phyloP scores from a whole-genome alignment of 2,329 filamentous ascomycete species.

The Tympanopsis confertula region DNA sequence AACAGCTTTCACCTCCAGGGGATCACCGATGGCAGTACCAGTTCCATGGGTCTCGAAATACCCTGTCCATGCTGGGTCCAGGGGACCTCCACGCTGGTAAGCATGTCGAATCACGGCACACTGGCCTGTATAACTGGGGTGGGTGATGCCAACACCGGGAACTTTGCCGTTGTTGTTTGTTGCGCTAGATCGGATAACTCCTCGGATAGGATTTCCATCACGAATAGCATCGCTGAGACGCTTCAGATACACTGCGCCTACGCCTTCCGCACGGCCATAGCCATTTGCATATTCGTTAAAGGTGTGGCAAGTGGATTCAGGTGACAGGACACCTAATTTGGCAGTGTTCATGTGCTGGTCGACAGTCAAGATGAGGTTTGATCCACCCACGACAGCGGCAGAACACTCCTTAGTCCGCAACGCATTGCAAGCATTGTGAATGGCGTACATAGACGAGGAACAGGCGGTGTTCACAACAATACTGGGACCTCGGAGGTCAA shows the following conservation, averaged over 20 bases:
- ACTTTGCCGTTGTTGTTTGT: slow-evolving; percentile 10
- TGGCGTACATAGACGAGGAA: slow-evolving; percentile 20
- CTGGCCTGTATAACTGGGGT: slow-evolving; percentile 10
- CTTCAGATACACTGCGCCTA: slow-evolving; percentile 18
- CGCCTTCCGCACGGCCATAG: slow-evolving; percentile 19
- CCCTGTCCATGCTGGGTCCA: slow-evolving; percentile 14
- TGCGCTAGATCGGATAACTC: slow-evolving; percentile 9
- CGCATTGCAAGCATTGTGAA: slow-evolving; percentile 16
- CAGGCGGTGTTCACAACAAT: slow-evolving; percentile 22
- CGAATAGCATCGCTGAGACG: slow-evolving; percentile 13
- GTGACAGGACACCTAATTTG: slow-evolving; percentile 9
- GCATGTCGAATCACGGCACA: slow-evolving; percentile 6
- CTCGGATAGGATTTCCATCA: slow-evolving; percentile 10
- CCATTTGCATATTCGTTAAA: slow-evolving; percentile 20
- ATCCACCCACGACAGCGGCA: slow-evolving; percentile 19
- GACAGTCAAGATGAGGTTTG: slow-evolving; percentile 19
- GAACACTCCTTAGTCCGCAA: slow-evolving; percentile 15
- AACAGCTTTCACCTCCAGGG: slow-evolving; percentile 25
- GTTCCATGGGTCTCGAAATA: slow-evolving; percentile 28
- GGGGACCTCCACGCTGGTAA: slow-evolving; percentile 5
- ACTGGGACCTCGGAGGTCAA: slow-evolving; percentile 22
- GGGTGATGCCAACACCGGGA: slow-evolving; percentile 5
- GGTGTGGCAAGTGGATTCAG: slow-evolving; percentile 13
- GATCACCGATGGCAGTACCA: slow-evolving; percentile 26
- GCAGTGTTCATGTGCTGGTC: slow-evolving; percentile 6